Percentiles rank a stretch among this genome's conserved stretches.
Conservation (phyloP, 164 flowering plant species). For the Liquidambar formosana region DNA sequence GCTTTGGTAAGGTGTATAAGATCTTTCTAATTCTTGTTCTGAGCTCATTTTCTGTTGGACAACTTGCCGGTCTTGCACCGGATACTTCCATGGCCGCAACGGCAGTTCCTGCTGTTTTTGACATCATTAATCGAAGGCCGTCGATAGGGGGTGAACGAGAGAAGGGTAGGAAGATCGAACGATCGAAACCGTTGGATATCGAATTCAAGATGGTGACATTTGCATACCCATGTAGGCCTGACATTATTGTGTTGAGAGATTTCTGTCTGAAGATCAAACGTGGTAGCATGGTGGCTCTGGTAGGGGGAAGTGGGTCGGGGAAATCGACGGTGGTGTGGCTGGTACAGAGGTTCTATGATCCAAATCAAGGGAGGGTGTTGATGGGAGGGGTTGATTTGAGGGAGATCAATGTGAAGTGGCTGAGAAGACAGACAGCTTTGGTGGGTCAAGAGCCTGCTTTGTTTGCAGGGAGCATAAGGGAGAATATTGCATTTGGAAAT, state of each 20-base stretch:
- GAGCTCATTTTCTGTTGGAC: conserved; percentile 83
- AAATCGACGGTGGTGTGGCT: conserved; percentile 77
- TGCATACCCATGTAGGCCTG: conserved; percentile 71
- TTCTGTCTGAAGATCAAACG: conserved; percentile 58
- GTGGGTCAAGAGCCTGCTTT: conserved; percentile 84
- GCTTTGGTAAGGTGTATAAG: conserved; percentile 55
- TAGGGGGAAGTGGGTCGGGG: conserved; percentile 77
- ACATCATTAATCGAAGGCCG: conserved; percentile 49
- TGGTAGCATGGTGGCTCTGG: conserved; percentile 70
- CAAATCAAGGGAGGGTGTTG: conserved; percentile 49
- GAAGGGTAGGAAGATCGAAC: conserved; percentile 42
- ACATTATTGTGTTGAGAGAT: conserved; percentile 49
- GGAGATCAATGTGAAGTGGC: conserved; percentile 63
- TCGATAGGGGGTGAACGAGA: conserved; percentile 31
- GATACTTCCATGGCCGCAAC: conserved; percentile 63
- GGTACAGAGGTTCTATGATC: conserved; percentile 76
- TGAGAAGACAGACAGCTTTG: conserved; percentile 67
- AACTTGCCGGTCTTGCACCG: conserved; percentile 78
- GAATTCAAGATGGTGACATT: conserved; percentile 66
- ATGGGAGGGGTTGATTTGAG: conserved; percentile 66
- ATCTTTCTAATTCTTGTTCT: conserved; percentile 73
- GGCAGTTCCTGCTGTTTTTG: conserved; percentile 57
- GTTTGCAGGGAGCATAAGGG: conserved; percentile 68
- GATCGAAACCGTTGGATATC: conserved; percentile 40
- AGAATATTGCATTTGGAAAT: conserved; percentile 70